Evolutionary conservation across 164 flowering plant species (phyloP), one percentile per base, ranked within the genome.

Genomic region (Hamamelis virginiana): DNA sequence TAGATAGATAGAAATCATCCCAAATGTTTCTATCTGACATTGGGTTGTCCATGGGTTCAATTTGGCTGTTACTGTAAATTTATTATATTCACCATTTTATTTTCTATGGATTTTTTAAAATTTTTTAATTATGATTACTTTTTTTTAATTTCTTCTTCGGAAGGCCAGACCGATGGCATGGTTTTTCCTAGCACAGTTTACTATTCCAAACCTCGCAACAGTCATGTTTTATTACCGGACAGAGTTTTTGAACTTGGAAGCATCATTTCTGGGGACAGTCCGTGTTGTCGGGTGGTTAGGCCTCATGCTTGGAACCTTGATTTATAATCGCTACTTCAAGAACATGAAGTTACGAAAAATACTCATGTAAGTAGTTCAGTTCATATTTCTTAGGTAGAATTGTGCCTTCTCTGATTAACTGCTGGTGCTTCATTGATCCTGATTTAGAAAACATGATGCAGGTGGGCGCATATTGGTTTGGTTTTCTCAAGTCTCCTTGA

Each of bases 161-260:
- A 76, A 77, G 74, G 70, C 56, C 84, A 93, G 98, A 78, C 94
- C 98, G 26, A 94, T 94, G 97, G 75, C 92, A 53, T 94, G 98
- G 98, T 94, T 94, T 82, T 90, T 94, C 86, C 69, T 94, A 27
- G 94, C 97, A 21, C 82, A 83, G 53, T 74, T 91, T 51, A 81
- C 89, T 33, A 50, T 89, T 75, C 98, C 98, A 61, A 91, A 90
- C 75, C 81, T 94, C 47, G 90, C 97, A 48, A 90, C 97, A 1
- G 80, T 85, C 50, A 94, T 94, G 92, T 94, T 94, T 77, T 91
- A 90, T 74, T 90, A 94, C 82, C 96, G 90, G 81, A 87, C 98
- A 5, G 98, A 94, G 80, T 70, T 80, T 80, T 81, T 94, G 80
- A 77, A 86, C 19, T 66, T 94, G 80, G 97, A 91, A 33, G 85